Base-by-base conservation (phyloP, 495 filamentous ascomycete genomes). In the Durotheca rogersii region DNA sequence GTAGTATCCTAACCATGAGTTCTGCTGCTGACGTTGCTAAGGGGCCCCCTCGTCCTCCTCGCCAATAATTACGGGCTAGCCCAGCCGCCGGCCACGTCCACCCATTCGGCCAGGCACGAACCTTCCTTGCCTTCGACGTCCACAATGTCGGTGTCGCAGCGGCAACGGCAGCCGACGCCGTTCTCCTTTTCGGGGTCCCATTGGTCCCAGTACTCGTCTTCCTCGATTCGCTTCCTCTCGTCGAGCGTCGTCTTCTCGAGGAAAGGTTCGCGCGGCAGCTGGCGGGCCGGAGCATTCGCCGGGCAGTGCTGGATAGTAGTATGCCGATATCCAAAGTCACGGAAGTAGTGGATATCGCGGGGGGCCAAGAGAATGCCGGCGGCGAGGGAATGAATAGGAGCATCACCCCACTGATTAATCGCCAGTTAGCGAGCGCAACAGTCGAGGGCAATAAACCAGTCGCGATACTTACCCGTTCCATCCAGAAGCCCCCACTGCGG, bases 251-350 rank as follows among this genome's bases (percentile, higher is more conserved):
- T 94, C 73, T 69, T 81, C 69, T 97, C 94, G 17, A 95, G 80
- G 61, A 76, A 96, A 6, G 89, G 89, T 38, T 83, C 77, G 41
- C 89, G 82, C 12, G 88, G 80, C 23, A 96, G 75, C 69, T 99
- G 93, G 10, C 88, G 85, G 14, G 87, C 85, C 3, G 91, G 93
- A 7, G 94, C 94, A 68, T 99, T 99, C 40, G 90, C 90, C 1
- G 93, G 93, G 67, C 93, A 98, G 72, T 98, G 93, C 70, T 97
- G 93, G 67, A 98, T 98, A 14, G 93, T 98, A 12, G 93, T 98
- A 69, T 98, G 93, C 53, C 93, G 83, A 71, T 98, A 98, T 41
- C 93, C 93, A 73, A 98, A 94, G 66, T 98, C 93, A 60, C 93
- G 90, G 87, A 98, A 98, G 71, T 98, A 98, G 68, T 98, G 93